Base-by-base conservation (phyloP, 441 rosid species). In the Daphne laureola region DNA sequence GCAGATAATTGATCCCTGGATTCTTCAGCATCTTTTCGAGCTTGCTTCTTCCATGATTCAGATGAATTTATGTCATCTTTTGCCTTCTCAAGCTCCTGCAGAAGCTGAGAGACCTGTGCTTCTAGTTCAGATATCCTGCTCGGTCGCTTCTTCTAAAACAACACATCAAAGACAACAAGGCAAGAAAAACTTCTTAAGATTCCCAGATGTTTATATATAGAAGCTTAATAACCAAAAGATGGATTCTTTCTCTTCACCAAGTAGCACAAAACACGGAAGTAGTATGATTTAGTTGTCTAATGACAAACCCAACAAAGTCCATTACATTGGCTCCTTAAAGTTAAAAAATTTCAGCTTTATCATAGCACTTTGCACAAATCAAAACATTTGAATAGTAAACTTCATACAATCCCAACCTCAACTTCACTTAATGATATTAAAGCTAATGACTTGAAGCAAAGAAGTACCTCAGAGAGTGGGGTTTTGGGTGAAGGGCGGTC, bases 111-210 rank as follows among this genome's bases (percentile, higher is more conserved):
- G 41, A 78, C 61, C 65, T 74, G 73, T 13, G 70, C 54, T 66
- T 79, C 88, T 63, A 84, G 62, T 70, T 84, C 89, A 0, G 83
- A 65, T 53, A 78, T 77, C 67, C 70, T 79, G 69, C 82, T 76
- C 0, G 81, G 81, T 31, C 89, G 79, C 73, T 84, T 84, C 75
- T 73, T 84, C 93, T 82, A 73, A 26, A 53, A 31, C 50, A 53
- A 61, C 12, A 56, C 38, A 61, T 38, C 38, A 8, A 38, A 12
- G 15, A 3, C n/a, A 18, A 3, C n/a, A 57, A 21, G 2, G 18
- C 45, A 44, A 49, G 17, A 53, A 9, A 31, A 31, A 7, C 11
- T 31, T 7, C 1, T 7, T 3, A 31, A 31, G 38, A 31, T 31
- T 31, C 11, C 7, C 25, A 21, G 38, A 2, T 31, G 11, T 31